These are phyloP conservation scores for Puccinellia tenuiflora DNA, from an alignment of 176 grass and related monocot species.

Conservation along the genomic window DNA sequence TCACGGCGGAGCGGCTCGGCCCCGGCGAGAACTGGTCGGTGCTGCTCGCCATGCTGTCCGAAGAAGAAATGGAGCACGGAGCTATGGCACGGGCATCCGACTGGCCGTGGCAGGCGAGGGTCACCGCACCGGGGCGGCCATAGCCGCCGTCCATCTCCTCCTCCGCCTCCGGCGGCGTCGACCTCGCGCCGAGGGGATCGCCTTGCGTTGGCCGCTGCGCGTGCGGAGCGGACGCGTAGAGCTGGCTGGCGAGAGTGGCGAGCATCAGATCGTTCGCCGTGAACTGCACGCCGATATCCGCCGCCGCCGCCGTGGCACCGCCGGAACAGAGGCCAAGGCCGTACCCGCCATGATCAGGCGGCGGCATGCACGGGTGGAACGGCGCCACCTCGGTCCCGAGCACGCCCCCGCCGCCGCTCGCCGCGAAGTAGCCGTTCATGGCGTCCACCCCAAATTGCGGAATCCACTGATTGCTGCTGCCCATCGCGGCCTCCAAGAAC, in stretches of 20 bases:
- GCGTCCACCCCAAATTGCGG: constrained; percentile 32
- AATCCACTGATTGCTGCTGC: constrained; percentile 22
- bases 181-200: background rate
- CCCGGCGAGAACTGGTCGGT: constrained; percentile 44
- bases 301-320: background rate
- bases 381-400: constrained; percentile 28
- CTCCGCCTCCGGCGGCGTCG: background rate
- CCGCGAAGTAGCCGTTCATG: constrained; percentile 39
- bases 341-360: constrained; percentile 28
- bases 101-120: constrained; percentile 3
- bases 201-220: background rate
- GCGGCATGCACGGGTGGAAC: constrained; percentile 29
- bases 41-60: constrained; percentile 14
- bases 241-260: constrained; percentile 39
- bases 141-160: constrained; percentile 24
- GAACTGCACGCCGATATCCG: constrained; percentile 20
- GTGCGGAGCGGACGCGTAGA: constrained; percentile 11
- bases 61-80: constrained; percentile 15
- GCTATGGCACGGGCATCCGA: background rate
- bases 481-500: background rate
- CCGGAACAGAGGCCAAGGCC: constrained; percentile 14
- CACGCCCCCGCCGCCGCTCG: constrained; percentile 21
- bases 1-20: constrained; percentile 53
- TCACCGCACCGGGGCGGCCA: constrained; percentile 25
- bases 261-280: constrained; percentile 21